These are phyloP conservation scores for Pyricularia sp. DNA, from an alignment of 2,329 filamentous ascomycete genomes.

Conservation along the genomic window DNA sequence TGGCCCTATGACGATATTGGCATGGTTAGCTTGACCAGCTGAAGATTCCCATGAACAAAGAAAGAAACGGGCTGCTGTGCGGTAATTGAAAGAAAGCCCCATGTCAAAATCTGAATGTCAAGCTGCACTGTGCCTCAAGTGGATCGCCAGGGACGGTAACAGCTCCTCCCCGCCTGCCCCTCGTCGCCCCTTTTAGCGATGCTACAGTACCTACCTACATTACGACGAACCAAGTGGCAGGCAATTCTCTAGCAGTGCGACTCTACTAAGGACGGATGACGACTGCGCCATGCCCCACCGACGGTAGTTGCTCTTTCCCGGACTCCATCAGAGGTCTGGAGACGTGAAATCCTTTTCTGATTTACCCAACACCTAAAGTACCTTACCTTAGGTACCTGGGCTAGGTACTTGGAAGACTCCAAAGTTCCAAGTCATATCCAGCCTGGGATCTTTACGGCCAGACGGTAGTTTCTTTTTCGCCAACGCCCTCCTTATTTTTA, in stretches of 20 bases:
- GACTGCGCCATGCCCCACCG: neutral
- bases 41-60: too few relatives aligned
- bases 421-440: neutral
- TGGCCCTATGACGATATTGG: too few relatives aligned
- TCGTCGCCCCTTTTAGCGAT: neutral
- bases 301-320: neutral
- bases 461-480: neutral
- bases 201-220: neutral
- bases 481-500: neutral
- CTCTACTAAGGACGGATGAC: neutral
- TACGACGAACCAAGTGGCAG: neutral
- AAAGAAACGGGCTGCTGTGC: too few relatives aligned
- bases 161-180: neutral
- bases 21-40: too few relatives aligned
- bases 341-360: neutral
- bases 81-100: neutral
- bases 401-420: too few relatives aligned
- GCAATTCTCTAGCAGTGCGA: neutral
- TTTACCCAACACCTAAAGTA: too few relatives aligned
- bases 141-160: neutral
- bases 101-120: neutral
- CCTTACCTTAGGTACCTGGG: too few relatives aligned
- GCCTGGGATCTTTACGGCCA: neutral
- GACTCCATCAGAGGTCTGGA: neutral
- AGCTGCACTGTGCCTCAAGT: neutral